Evolutionary conservation across 2,329 filamentous ascomycete genomes (phyloP), one percentile per base, ranked within the genome.

Genomic region (Trichoderma sp.): DNA sequence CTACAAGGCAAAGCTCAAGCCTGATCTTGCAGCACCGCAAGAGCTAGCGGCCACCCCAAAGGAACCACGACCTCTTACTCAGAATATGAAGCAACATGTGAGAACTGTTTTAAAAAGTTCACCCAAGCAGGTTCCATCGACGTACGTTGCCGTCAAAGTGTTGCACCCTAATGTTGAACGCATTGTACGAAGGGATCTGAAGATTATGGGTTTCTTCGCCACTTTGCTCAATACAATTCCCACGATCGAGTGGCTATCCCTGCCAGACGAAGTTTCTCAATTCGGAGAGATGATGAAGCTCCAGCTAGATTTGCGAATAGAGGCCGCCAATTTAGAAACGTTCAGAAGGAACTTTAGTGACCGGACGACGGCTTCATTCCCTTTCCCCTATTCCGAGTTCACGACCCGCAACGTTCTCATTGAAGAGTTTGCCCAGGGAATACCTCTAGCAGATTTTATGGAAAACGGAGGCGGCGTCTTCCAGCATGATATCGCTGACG

Each of bases 281-380:
- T 99, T 99, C 78, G 95, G 95, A 28, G 93, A 97, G 79, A 99
- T 99, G 96, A 99, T 99, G 96, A 92, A 92, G 77, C 85, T 98
- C n/a, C 96, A 99, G 80, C 86, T 99, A 3, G 96, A 99, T 81
- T 86, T 99, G 43, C 92, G 96, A 67, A 98, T 98, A 73, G 96
- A 99, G 81, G 92, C 94, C 1, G 92, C 95, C 47, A 99, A 99
- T 77, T 85, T 99, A 3, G 90, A 91, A 26, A 90, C 91, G 15
- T 98, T 99, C 85, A 91, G 96, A 67, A 91, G 92, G 77, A 93
- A 98, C 79, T 99, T 99, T 85, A 93, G 92, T 77, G 88, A 94
- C 72, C 89, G 96, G 58, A 92, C 92, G 2, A 98, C 95, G 0
- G 95, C 94, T n/a, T 97, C 93, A 91, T 99, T 99, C 79, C 96